Evolutionary conservation across 768 basidiomycete genomes (phyloP).

Genomic region (Nevesoporus exiguus): DNA sequence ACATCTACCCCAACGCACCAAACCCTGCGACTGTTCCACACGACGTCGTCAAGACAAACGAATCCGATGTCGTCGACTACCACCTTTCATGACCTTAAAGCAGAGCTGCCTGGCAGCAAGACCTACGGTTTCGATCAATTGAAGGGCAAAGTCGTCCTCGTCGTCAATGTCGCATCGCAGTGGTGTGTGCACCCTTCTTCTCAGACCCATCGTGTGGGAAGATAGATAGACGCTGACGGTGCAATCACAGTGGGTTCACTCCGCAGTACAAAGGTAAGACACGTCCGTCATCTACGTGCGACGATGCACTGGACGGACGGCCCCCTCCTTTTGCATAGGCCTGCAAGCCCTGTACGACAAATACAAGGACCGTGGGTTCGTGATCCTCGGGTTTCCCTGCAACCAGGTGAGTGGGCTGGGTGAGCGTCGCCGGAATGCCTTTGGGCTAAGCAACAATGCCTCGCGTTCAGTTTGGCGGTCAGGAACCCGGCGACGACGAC

Average conservation of each 20-base stretch:
- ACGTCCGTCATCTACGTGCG: neutral
- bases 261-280: constrained; percentile 67
- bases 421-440: neutral
- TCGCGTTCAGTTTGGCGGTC: constrained; percentile 64
- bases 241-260: constrained; percentile 66
- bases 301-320: neutral
- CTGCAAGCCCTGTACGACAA: constrained; percentile 80
- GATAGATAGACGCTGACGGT: neutral
- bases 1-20: neutral
- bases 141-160: constrained; percentile 72
- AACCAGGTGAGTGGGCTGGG: constrained; percentile 56
- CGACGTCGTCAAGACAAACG: constrained; percentile 10
- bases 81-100: constrained; percentile 67
- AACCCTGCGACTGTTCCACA: constrained; percentile 9
- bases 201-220: neutral
- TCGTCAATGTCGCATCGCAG: constrained; percentile 75
- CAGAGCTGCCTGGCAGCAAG: constrained; percentile 54
- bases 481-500: constrained; percentile 83
- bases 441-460: neutral
- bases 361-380: constrained; percentile 71
- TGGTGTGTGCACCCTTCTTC: constrained; percentile 39
- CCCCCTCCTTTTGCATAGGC: constrained; percentile 41
- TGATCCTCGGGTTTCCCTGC: constrained; percentile 88
- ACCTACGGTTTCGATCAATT: constrained; percentile 62
- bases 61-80: constrained; percentile 22